phyloP scores from a whole-genome alignment of 345 rosid genomes.

The Camelina hispida region DNA sequence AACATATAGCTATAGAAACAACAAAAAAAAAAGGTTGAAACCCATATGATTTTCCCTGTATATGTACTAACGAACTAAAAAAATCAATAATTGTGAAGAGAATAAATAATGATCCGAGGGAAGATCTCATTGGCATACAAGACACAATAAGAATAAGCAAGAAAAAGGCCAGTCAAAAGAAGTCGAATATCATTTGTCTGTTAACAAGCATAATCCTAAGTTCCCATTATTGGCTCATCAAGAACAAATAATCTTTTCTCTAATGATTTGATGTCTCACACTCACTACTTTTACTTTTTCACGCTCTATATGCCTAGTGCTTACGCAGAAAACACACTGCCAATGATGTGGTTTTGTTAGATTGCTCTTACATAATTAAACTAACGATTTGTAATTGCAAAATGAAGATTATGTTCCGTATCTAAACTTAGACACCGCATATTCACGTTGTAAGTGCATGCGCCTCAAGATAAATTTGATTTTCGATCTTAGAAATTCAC shows the following conservation, averaged over 20 bases:
- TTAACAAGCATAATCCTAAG: conserved; percentile 39
- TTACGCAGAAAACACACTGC: conserved; percentile 36
- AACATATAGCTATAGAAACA: not conserved
- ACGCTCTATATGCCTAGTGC: conserved; percentile 28
- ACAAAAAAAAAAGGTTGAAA: not conserved
- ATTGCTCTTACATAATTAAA: not conserved
- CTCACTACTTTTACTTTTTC: conserved; percentile 27
- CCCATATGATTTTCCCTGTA: not conserved
- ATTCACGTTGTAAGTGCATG: conserved; percentile 10
- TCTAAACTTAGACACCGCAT: not conserved
- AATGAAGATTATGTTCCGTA: not conserved
- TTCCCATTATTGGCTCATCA: conserved; percentile 42
- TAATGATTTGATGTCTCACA: conserved; percentile 44
- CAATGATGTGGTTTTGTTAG: conserved; percentile 13
- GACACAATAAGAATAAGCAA: conserved; percentile 27
- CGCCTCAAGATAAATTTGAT: not conserved
- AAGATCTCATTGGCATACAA: conserved; percentile 37
- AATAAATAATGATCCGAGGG: conserved; percentile 36
- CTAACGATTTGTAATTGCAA: conserved; percentile 3
- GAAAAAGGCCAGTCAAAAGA: conserved; percentile 42
- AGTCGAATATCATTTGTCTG: conserved; percentile 34
- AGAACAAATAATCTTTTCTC: conserved; percentile 36
- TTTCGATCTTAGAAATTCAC: not conserved
- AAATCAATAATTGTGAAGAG: conserved; percentile 20
- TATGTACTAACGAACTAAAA: not conserved